A percentile compares a stretch with the other conserved stretches of the same genome.
phyloP scores from a whole-genome alignment of 169 alveolate genomes.

The Eimeria praecox region DNA sequence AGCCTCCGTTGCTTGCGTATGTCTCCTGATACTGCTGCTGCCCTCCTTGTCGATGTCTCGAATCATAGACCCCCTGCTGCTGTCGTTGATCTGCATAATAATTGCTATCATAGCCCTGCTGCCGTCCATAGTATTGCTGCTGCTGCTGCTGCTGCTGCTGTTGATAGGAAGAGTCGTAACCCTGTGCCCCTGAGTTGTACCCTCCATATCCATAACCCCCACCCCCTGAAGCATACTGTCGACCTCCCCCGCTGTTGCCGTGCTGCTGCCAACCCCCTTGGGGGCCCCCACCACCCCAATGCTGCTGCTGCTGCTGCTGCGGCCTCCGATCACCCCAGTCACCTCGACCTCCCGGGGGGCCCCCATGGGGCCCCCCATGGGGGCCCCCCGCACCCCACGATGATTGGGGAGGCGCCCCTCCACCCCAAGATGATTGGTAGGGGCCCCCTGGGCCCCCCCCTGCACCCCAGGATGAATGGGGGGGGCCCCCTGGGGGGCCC shows the following conservation, averaged over 20 bases:
- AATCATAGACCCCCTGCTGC: neutral
- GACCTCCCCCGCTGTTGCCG: neutral
- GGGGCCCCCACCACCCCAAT: slow-evolving; percentile 43
- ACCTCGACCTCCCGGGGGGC: slow-evolving; percentile 9
- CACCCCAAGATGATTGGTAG: neutral
- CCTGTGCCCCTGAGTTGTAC: too few relatives aligned
- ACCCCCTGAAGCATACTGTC: neutral
- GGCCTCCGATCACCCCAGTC: too few relatives aligned
- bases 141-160: slow-evolving; percentile 40
- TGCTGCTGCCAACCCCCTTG: slow-evolving; percentile 9
- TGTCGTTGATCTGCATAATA: slow-evolving; percentile 7
- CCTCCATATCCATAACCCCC: slow-evolving; percentile 11
- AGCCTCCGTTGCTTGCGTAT: neutral
- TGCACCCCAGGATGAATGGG: neutral
- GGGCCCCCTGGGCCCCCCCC: slow-evolving; percentile 18
- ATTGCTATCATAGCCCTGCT: slow-evolving; percentile 16
- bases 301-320: neutral
- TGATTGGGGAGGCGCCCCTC: too few relatives aligned
- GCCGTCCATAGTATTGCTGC: slow-evolving; percentile 11
- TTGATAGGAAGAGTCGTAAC: neutral
- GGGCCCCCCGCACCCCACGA: neutral
- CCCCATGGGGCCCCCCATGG: neutral
- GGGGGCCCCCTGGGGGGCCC: neutral
- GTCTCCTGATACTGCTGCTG: slow-evolving; percentile 21
- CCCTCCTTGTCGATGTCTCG: neutral